Conservation (phyloP, 2,329 filamentous ascomycete genomes). For the Trichoderma gracile region DNA sequence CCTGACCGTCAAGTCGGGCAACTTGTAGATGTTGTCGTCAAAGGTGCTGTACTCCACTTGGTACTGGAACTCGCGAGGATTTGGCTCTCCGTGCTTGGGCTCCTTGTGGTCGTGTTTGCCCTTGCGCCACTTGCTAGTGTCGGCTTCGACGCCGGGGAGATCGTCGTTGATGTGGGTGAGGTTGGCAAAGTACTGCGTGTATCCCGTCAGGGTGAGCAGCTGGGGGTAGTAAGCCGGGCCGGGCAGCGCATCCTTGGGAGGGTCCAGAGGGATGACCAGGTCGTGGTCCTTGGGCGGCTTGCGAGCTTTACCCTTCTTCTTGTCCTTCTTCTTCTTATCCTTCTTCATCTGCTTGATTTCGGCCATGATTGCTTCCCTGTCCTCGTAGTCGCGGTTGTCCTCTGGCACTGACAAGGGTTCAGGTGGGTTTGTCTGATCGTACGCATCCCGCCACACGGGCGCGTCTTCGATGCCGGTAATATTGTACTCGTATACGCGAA, state of each 20-base stretch:
- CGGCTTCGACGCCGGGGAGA: constrained; percentile 41
- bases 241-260: constrained; percentile 70
- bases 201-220: constrained; percentile 73
- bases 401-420: constrained; percentile 1
- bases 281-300: constrained; percentile 60
- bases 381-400: constrained; percentile 27
- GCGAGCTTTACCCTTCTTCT: constrained; percentile 38
- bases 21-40: constrained; percentile 70
- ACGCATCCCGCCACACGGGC: constrained; percentile 48
- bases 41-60: constrained; percentile 86
- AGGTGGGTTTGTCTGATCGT: constrained; percentile 26
- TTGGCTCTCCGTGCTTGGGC: constrained; percentile 50
- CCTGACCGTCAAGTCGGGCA: constrained; percentile 81
- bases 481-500: constrained; percentile 95
- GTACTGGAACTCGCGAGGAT: constrained; percentile 67
- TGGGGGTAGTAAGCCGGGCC: constrained; percentile 91
- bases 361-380: constrained; percentile 35
- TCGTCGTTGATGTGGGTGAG: constrained; percentile 86
- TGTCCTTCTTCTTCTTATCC: constrained; percentile 37
- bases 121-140: constrained; percentile 58
- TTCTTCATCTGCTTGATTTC: constrained; percentile 36
- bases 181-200: constrained; percentile 92
- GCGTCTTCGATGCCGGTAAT: constrained; percentile 70
- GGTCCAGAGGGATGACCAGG: constrained; percentile 67
- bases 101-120: constrained; percentile 64